Base-by-base conservation (phyloP, 176 grass and related monocot species). In the Coix lacrymajobi region DNA sequence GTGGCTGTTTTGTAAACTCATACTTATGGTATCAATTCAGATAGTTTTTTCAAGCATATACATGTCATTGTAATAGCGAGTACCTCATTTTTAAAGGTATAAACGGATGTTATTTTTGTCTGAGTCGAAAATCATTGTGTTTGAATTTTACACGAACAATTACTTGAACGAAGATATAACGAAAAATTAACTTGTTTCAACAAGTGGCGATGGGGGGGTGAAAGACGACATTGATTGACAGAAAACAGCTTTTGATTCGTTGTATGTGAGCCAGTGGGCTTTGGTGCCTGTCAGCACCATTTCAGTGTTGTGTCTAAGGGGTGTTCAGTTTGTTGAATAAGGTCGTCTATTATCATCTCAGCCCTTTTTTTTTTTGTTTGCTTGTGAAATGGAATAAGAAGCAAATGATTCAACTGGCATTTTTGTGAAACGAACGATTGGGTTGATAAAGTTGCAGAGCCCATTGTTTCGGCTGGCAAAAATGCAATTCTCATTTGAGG, bases 1-100 rank as follows among this genome's bases (percentile, higher is more conserved):
- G 46, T 46, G 34, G 67, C 24, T 48, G 29, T 86, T 83, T 78
- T 82, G 72, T 43, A 65, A 66, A 57, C 40, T 66, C 66, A 26
- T 57, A 39, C 24, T 37, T 86, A 39, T 39, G 17, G 6, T 41
- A 29, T 15, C 1, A 13, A 22, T 54, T 60, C 4, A 66, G 36
- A 62, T 15, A 15, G 0, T 78, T 82, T 38, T 46, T 79, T 69
- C 33, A 76, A 70, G 69, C 70, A 38, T 69, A 62, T 11, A 20
- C 54, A 8, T 5, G 44, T 57, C 65, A 45, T 43, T 71, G 63
- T 32, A 79, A 28, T 22, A 30, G 3, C 1, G 36, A 81, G 11
- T 15, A 12, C 61, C 13, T 63, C 61, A 6, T 30, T 63, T 70
- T 41, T 40, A 24, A 4, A 57, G 10, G 22, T 60, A 60, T 26